Conservation (phyloP, 805 yeast genomes). For the Starmerella apicola region DNA sequence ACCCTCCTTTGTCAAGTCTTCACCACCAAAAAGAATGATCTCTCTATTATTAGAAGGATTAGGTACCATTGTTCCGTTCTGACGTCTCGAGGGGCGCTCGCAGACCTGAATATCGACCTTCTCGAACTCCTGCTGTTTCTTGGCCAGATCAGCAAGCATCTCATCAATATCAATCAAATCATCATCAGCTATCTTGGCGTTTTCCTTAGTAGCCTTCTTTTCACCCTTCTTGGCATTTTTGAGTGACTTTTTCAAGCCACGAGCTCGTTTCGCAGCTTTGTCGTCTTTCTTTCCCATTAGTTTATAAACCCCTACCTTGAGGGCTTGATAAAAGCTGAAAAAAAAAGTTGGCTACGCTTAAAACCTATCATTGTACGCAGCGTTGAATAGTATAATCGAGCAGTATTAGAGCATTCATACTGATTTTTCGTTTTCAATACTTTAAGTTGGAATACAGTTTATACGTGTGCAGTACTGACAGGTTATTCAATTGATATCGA, state of each 20-base stretch:
- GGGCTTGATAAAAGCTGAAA: background rate
- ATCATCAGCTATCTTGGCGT: slow-evolving; percentile 54
- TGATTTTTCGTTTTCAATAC: too few relatives aligned
- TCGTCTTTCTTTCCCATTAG: slow-evolving; percentile 73
- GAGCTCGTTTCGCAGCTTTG: slow-evolving; percentile 83
- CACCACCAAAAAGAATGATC: slow-evolving; percentile 84
- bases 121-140: slow-evolving; percentile 67
- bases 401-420: too few relatives aligned
- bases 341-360: background rate
- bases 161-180: slow-evolving; percentile 81
- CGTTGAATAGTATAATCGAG: background rate
- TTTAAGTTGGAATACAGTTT: too few relatives aligned
- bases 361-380: background rate
- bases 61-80: slow-evolving; percentile 64
- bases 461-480: too few relatives aligned
- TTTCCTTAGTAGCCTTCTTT: slow-evolving; percentile 56
- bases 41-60: slow-evolving; percentile 73
- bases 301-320: too few relatives aligned
- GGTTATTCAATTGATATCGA: too few relatives aligned
- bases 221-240: slow-evolving; percentile 68
- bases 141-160: slow-evolving; percentile 60
- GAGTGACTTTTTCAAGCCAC: slow-evolving; percentile 68
- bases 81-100: slow-evolving; percentile 51
- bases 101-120: slow-evolving; percentile 52
- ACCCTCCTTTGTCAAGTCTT: slow-evolving; percentile 35